phyloP scores from a whole-genome alignment of 441 rosid genomes.

The Pelargonium fulgidum region DNA sequence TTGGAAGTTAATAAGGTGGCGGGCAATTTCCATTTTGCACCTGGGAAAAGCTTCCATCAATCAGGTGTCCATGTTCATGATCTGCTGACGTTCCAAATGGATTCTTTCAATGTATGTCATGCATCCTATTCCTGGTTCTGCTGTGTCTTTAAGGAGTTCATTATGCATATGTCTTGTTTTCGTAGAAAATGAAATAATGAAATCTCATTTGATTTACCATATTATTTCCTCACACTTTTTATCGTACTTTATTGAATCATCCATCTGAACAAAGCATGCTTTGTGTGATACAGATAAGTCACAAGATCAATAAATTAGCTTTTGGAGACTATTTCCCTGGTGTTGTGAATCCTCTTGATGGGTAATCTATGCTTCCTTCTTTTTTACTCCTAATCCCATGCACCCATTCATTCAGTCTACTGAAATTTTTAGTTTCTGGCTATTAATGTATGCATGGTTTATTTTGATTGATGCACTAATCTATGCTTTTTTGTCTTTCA shows the following conservation, averaged over 20 bases:
- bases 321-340: conserved; percentile 94
- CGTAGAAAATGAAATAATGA: not conserved
- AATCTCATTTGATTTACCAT: not conserved
- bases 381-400: conserved; percentile 8
- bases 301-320: conserved; percentile 65
- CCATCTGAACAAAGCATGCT: conserved; percentile 13
- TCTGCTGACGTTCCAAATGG: conserved; percentile 77
- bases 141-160: not conserved
- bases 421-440: not conserved
- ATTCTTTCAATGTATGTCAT: conserved; percentile 71
- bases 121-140: conserved; percentile 7
- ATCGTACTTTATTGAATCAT: conserved; percentile 3
- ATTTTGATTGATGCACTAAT: not conserved
- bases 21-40: conserved; percentile 95
- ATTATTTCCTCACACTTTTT: not conserved
- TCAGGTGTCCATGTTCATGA: conserved; percentile 82
- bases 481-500: conserved; percentile 24
- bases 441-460: conserved; percentile 10
- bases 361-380: conserved; percentile 32
- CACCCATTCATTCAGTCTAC: conserved; percentile 4
- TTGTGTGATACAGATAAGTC: conserved; percentile 59
- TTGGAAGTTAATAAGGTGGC: conserved; percentile 94
- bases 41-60: conserved; percentile 96
- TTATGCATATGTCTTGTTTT: not conserved
- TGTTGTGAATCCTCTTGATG: conserved; percentile 87